Evolutionary conservation across 345 rosid genomes (phyloP).

Genomic region (Acer negundo): DNA sequence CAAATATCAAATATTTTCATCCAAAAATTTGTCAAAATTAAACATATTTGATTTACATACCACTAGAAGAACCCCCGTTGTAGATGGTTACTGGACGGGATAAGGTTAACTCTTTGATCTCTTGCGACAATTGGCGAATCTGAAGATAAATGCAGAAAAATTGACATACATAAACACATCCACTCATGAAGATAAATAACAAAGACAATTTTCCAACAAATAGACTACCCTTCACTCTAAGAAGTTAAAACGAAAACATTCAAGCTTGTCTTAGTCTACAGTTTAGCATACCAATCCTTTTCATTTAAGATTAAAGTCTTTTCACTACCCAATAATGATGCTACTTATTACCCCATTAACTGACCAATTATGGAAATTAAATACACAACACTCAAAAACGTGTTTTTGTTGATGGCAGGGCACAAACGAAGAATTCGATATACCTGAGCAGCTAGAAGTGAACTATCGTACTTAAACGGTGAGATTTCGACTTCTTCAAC

Average conservation of each 20-base stretch:
- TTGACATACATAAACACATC: constrained; percentile 10
- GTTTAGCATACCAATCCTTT: background rate
- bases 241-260: background rate
- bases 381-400: background rate
- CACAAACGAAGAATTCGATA: constrained; percentile 6
- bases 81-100: constrained; percentile 74
- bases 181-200: background rate
- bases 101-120: constrained; percentile 78
- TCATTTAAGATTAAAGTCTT: background rate
- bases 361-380: background rate
- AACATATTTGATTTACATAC: constrained; percentile 28
- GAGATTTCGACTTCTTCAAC: constrained; percentile 59
- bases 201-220: background rate
- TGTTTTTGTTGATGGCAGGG: background rate
- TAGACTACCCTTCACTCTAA: background rate
- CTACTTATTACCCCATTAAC: background rate
- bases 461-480: constrained; percentile 59
- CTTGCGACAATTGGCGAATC: constrained; percentile 84
- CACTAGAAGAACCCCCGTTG: constrained; percentile 63
- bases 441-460: constrained; percentile 83
- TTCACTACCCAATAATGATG: background rate
- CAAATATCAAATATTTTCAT: background rate
- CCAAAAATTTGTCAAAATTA: constrained; percentile 1
- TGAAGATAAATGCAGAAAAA: constrained; percentile 25
- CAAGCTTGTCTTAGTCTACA: background rate